These are phyloP conservation scores for Solanum habrochaites DNA, from an alignment of 257 asterid genomes.

Conservation along the genomic window DNA sequence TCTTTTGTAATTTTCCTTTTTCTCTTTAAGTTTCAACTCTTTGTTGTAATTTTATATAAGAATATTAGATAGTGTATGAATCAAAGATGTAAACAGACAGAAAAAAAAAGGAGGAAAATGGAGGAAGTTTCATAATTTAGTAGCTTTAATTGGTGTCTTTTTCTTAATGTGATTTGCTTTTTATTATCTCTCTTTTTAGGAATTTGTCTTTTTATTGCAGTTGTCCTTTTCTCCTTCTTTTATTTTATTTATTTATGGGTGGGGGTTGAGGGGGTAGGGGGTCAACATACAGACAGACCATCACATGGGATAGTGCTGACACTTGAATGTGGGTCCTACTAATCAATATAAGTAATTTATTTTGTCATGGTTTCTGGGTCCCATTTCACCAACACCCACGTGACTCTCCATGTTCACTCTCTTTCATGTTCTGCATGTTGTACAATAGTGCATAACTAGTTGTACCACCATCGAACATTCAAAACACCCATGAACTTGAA, in stretches of 20 bases:
- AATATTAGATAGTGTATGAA: neutral
- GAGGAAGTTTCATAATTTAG: neutral
- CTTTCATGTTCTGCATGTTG: neutral
- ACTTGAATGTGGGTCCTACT: neutral
- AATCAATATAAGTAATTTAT: neutral
- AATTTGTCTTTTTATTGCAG: neutral
- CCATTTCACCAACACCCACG: neutral
- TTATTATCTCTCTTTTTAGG: neutral
- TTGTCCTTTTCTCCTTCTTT: neutral
- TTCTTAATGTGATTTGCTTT: neutral
- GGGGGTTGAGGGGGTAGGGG: neutral
- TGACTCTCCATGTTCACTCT: slow-evolving; percentile 2
- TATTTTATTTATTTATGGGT: neutral
- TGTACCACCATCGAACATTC: neutral
- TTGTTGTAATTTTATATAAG: neutral
- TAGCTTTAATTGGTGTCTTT: neutral
- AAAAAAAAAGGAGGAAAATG: neutral
- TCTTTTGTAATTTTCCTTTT: neutral
- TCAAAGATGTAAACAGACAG: neutral
- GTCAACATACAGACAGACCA: neutral
- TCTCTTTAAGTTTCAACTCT: neutral
- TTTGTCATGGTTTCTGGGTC: neutral
- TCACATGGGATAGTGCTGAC: slow-evolving; percentile 4
- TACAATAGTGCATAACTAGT: neutral
- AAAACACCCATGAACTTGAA: neutral